Conservation (phyloP, 345 rosid genomes). For the Sisymbrium irio region DNA sequence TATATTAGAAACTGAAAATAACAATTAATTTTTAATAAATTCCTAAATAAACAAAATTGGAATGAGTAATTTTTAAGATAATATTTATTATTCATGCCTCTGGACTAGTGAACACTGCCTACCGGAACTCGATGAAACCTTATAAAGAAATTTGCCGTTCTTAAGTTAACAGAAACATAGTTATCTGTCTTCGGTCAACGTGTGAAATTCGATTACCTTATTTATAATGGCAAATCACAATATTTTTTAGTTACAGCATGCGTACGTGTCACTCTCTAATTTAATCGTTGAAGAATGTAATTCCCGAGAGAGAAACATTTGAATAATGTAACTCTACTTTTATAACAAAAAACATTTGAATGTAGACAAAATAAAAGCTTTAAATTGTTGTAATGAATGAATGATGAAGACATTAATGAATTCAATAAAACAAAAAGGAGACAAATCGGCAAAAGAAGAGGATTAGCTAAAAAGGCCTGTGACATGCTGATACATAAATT, state of each 20-base stretch:
- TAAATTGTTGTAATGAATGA: neutral
- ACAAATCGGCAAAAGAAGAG: neutral
- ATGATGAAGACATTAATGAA: neutral
- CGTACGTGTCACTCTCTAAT: neutral
- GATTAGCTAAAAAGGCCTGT: constrained; percentile 9
- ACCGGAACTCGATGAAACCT: neutral
- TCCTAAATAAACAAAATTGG: too few species aligned
- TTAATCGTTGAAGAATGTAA: neutral
- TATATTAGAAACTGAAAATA: too few species aligned
- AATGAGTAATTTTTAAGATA: neutral
- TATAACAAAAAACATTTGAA: neutral
- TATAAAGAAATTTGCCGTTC: neutral
- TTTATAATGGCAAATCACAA: too few species aligned
- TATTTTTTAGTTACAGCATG: neutral
- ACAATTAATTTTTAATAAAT: too few species aligned
- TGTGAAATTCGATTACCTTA: neutral
- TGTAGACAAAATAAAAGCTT: neutral
- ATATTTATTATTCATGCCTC: neutral
- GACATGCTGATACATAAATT: constrained; percentile 9
- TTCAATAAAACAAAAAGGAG: neutral
- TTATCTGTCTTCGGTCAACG: neutral
- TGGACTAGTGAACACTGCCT: neutral
- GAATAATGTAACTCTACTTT: neutral
- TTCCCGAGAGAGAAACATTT: neutral
- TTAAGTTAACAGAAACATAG: neutral